Base-by-base conservation (phyloP, 768 basidiomycete genomes). In the Leccinum longicurvipes region DNA sequence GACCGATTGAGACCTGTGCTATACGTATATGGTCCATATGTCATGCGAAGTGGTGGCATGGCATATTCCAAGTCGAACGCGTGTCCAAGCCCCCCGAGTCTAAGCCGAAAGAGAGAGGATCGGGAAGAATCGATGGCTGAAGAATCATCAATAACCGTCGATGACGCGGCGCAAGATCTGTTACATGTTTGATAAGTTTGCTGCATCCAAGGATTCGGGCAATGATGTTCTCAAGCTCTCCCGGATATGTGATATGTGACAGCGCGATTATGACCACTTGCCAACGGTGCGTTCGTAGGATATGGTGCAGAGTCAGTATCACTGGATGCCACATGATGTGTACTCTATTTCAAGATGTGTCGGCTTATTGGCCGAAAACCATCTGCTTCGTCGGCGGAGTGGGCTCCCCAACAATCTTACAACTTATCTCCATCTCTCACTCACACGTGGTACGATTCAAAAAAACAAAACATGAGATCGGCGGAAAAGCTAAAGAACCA, bases 181-280 rank as follows among this genome's bases (percentile, higher is more conserved):
- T 47, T 60, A 47, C 55, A 50, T 4, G 55, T 61, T 32, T 21
- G 47, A 29, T 36, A n/a, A n/a, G 48, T 39, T 27, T n/a, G 23
- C 36, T 21, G 45, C 34, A 17, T 27, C 8, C 17, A 46, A n/a
- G n/a, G n/a, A n/a, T n/a, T n/a, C n/a, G n/a, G n/a, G n/a, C n/a
- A n/a, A 17, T 14, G 24, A 15, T 25, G 14, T 8, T 24, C 45
- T 46, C 45, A 25, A 24, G 24, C 24, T 49, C 53, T 51, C 63
- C 47, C 55, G 52, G 47, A 53, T 32, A 17, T 44, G 47, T 41
- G 28, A 39, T 39, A 24, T 51, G 31, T 19, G 6, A 39, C 8
- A 27, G 27, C 12, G 21, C 27, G 32, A 42, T 34, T 29, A 49
- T 24, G 47, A 55, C 19, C 19, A 19, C 36, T 19, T 39, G 5